A percentile compares a stretch with the other conserved stretches of the same genome.
These are phyloP conservation scores for Alternaria angustiovoidea DNA, from an alignment of 2,329 filamentous ascomycete species.

Conservation along the genomic window DNA sequence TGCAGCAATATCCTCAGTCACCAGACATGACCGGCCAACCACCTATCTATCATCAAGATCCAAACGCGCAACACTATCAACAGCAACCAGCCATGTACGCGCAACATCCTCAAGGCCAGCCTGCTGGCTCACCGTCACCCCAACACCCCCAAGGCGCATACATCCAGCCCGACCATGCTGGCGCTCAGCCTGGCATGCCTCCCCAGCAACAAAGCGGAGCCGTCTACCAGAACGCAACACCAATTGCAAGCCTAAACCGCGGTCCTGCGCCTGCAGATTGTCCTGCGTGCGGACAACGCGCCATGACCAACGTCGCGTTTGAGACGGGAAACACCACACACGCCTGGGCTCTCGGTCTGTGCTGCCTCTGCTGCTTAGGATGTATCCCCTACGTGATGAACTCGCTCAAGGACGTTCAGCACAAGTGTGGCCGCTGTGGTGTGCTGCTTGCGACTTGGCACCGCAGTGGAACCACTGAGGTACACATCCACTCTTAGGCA, in stretches of 20 bases:
- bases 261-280: slow-evolving; percentile 58
- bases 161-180: slow-evolving; percentile 19
- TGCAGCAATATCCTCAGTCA: slow-evolving; percentile 49
- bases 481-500: slow-evolving; percentile 50
- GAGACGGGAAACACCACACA: slow-evolving; percentile 54
- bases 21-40: slow-evolving; percentile 39
- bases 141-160: slow-evolving; percentile 35
- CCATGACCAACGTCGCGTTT: slow-evolving; percentile 48
- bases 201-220: slow-evolving; percentile 44
- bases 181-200: slow-evolving; percentile 41
- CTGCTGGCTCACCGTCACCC: slow-evolving; percentile 32
- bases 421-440: slow-evolving; percentile 59
- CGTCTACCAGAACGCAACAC: slow-evolving; percentile 48
- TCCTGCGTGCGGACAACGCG: slow-evolving; percentile 55
- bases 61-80: slow-evolving; percentile 26
- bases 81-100: slow-evolving; percentile 26
- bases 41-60: slow-evolving; percentile 45
- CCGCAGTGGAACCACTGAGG: slow-evolving; percentile 57
- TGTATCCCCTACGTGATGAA: slow-evolving; percentile 60
- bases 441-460: slow-evolving; percentile 59
- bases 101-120: slow-evolving; percentile 22
- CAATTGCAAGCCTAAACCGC: slow-evolving; percentile 42
- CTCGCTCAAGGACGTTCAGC: slow-evolving; percentile 58
- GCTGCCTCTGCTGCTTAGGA: slow-evolving; percentile 54
- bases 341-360: slow-evolving; percentile 57